Conservation (phyloP, 2,329 filamentous ascomycete genomes). For the Penicillium verrucosum region DNA sequence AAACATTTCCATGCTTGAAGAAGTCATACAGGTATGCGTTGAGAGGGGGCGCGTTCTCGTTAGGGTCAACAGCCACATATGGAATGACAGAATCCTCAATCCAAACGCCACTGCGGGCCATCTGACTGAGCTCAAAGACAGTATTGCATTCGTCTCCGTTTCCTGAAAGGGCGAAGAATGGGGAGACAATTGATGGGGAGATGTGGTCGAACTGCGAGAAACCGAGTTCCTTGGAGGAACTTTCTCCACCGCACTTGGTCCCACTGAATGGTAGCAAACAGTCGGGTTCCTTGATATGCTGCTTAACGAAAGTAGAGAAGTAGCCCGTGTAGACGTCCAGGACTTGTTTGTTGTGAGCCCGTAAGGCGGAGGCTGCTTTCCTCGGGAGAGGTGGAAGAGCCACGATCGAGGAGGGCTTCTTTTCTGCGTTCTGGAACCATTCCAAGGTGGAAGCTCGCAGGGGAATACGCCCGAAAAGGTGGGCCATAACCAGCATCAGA, state of each 20-base stretch:
- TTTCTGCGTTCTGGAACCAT: conserved; percentile 44
- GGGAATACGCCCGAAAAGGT: conserved; percentile 61
- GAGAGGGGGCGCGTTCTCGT: conserved; percentile 48
- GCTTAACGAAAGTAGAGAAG: conserved; percentile 64
- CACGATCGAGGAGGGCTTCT: conserved; percentile 61
- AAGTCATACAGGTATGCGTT: conserved; percentile 64
- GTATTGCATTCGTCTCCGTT: conserved; percentile 61
- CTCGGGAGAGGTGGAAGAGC: conserved; percentile 63
- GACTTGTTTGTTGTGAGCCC: conserved; percentile 62
- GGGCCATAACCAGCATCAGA: conserved; percentile 66
- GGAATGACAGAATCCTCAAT: conserved; percentile 72
- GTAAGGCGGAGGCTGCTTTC: conserved; percentile 55
- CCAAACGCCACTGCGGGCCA: conserved; percentile 65
- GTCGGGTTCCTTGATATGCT: conserved; percentile 58
- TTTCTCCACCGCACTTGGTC: conserved; percentile 27
- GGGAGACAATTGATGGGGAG: conserved; percentile 32
- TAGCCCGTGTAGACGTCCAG: conserved; percentile 66
- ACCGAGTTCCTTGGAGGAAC: background rate
- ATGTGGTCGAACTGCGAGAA: background rate
- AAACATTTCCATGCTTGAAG: conserved; percentile 67
- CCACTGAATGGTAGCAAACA: conserved; percentile 58
- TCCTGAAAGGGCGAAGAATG: conserved; percentile 70
- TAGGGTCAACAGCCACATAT: conserved; percentile 59
- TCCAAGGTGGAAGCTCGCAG: conserved; percentile 47
- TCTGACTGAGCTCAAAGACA: conserved; percentile 65